Conservation (phyloP, 2,329 filamentous ascomycete genomes). For the Trichoderma sp. region DNA sequence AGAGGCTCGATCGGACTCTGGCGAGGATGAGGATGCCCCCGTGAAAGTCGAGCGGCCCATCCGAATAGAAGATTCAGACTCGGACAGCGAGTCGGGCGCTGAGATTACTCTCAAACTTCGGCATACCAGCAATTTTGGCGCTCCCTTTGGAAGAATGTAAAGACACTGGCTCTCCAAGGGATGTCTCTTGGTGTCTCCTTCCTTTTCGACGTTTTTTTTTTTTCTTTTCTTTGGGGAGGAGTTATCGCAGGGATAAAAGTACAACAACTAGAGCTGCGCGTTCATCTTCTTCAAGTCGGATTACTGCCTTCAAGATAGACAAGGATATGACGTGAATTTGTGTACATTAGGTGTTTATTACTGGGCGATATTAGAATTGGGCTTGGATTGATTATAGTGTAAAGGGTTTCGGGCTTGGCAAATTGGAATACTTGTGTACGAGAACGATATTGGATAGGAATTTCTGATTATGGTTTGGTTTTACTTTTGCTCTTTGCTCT, state of each 20-base stretch:
- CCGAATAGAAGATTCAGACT: neutral
- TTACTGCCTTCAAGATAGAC: neutral
- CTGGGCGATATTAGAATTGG: neutral
- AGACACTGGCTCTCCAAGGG: neutral
- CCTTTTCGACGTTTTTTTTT: neutral
- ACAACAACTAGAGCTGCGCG: neutral
- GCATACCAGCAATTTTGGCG: slow-evolving; percentile 50
- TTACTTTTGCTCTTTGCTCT: neutral
- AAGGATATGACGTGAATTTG: neutral
- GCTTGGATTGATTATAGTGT: neutral
- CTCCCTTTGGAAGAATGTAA: slow-evolving; percentile 43
- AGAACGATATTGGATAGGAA: neutral
- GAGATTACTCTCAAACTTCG: slow-evolving; percentile 51
- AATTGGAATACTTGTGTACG: neutral
- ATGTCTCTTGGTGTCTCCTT: neutral
- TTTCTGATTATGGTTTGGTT: neutral
- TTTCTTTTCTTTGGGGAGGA: neutral
- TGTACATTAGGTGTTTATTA: neutral
- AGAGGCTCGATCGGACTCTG: neutral
- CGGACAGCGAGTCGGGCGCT: slow-evolving; percentile 33
- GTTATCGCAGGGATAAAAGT: neutral
- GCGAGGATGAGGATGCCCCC: neutral
- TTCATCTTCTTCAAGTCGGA: neutral
- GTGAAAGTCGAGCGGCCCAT: neutral
- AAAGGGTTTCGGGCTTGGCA: neutral